A percentile compares a stretch with the other conserved stretches of the same genome.
Evolutionary conservation across 768 basidiomycete species (phyloP).

Genomic region (Neoboletus subvelutipes): DNA sequence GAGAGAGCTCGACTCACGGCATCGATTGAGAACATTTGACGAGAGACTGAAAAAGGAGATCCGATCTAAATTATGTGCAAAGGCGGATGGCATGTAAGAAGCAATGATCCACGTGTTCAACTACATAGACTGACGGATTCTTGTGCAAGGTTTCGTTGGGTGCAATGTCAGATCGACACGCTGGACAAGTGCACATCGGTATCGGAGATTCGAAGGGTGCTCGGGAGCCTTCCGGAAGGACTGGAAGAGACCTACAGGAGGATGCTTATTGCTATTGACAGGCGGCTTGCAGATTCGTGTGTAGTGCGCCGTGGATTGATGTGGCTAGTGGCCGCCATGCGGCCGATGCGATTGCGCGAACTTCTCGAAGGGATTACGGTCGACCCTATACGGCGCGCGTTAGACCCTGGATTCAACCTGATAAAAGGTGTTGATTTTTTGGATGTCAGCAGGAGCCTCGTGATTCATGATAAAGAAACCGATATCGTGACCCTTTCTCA

Average conservation of each 20-base stretch:
- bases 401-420: background rate
- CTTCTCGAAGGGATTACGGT: constrained; percentile 12
- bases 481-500: constrained; percentile 13
- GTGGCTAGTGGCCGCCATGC: constrained; percentile 13
- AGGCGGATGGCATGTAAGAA: constrained; percentile 25
- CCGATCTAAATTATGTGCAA: background rate
- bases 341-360: constrained; percentile 8
- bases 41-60: constrained; percentile 10
- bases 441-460: constrained; percentile 4
- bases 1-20: constrained; percentile 8
- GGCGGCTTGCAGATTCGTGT: background rate
- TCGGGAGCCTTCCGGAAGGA: constrained; percentile 14
- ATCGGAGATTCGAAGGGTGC: background rate
- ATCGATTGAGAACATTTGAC: constrained; percentile 3
- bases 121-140: background rate
- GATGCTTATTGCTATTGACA: constrained; percentile 16
- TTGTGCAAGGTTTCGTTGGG: constrained; percentile 15
- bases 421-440: background rate
- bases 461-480: constrained; percentile 9
- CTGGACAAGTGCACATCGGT: background rate
- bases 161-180: constrained; percentile 17
- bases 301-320: constrained; percentile 6
- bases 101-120: background rate
- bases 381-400: background rate
- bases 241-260: constrained; percentile 24